phyloP scores from a whole-genome alignment of 306 rosid species.

The Lathyrus tuberosus region DNA sequence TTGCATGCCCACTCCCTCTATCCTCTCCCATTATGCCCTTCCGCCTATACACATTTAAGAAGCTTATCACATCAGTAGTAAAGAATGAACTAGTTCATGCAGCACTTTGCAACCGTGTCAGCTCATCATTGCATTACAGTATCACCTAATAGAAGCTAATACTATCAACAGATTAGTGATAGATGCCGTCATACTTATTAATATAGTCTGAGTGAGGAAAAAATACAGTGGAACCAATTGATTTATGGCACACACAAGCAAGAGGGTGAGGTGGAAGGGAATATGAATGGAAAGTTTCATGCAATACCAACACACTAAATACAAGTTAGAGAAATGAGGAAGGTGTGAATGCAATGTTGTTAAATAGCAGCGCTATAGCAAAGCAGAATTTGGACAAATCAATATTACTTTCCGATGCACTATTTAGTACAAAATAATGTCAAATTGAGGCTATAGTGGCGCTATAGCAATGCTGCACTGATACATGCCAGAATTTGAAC shows the following conservation, averaged over 20 bases:
- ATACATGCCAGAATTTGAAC: background rate
- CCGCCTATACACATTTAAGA: no score
- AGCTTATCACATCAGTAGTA: background rate
- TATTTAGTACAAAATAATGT: background rate
- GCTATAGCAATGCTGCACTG: background rate
- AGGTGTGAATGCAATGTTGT: background rate
- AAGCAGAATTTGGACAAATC: background rate
- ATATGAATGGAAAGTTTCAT: background rate
- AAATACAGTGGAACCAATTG: background rate
- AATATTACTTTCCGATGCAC: background rate
- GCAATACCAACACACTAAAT: background rate
- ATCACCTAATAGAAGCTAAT: constrained; percentile 4
- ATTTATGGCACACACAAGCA: background rate
- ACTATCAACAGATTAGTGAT: background rate
- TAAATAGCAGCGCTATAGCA: background rate
- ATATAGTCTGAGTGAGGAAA: background rate
- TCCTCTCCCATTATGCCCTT: no score
- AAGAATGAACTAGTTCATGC: background rate
- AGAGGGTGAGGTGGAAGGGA: background rate
- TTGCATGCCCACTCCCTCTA: no score
- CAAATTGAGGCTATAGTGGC: background rate
- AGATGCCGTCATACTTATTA: background rate
- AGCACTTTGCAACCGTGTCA: background rate
- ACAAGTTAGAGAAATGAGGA: background rate
- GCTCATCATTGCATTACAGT: background rate